phyloP scores from a whole-genome alignment of 257 asterid species.

The Jaltomata sinuosa region DNA sequence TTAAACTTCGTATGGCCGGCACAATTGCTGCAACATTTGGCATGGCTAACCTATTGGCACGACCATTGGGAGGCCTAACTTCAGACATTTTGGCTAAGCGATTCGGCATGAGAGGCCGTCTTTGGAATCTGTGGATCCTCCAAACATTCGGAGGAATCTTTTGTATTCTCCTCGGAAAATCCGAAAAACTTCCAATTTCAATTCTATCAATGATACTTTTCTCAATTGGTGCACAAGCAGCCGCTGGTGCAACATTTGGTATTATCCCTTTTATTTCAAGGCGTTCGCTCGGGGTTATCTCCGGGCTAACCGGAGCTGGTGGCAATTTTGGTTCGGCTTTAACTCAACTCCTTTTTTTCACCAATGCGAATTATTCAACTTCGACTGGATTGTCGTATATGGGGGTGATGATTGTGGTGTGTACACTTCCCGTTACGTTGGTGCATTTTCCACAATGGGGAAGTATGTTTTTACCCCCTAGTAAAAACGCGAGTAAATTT shows the following conservation, averaged over 20 bases:
- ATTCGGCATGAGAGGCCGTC: slow-evolving; percentile 57
- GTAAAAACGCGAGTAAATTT: slow-evolving; percentile 8
- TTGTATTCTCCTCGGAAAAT: slow-evolving; percentile 37
- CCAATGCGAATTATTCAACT: slow-evolving; percentile 32
- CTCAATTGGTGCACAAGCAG: slow-evolving; percentile 46
- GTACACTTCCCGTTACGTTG: slow-evolving; percentile 33
- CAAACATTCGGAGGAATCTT: slow-evolving; percentile 51
- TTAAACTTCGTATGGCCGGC: slow-evolving; percentile 50
- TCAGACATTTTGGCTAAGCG: slow-evolving; percentile 37
- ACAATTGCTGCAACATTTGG: slow-evolving; percentile 54
- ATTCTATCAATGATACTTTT: slow-evolving; percentile 37
- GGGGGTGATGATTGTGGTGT: slow-evolving; percentile 46
- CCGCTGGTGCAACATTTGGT: slow-evolving; percentile 49
- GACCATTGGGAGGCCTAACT: slow-evolving; percentile 45
- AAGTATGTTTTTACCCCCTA: slow-evolving; percentile 42
- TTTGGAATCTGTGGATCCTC: slow-evolving; percentile 52
- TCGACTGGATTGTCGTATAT: slow-evolving; percentile 30
- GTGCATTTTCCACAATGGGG: slow-evolving; percentile 74
- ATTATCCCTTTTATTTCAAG: slow-evolving; percentile 48
- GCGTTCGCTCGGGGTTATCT: slow-evolving; percentile 43
- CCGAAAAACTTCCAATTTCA: slow-evolving; percentile 31
- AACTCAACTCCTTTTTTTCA: slow-evolving; percentile 43
- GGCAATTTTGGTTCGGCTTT: slow-evolving; percentile 52
- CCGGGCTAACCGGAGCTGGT: slow-evolving; percentile 53
- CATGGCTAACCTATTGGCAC: slow-evolving; percentile 41